A percentile compares a stretch with the other conserved stretches of the same genome.
Conservation (phyloP, 2,329 filamentous ascomycete species). For the Phaeophleospora eucalypticola region DNA sequence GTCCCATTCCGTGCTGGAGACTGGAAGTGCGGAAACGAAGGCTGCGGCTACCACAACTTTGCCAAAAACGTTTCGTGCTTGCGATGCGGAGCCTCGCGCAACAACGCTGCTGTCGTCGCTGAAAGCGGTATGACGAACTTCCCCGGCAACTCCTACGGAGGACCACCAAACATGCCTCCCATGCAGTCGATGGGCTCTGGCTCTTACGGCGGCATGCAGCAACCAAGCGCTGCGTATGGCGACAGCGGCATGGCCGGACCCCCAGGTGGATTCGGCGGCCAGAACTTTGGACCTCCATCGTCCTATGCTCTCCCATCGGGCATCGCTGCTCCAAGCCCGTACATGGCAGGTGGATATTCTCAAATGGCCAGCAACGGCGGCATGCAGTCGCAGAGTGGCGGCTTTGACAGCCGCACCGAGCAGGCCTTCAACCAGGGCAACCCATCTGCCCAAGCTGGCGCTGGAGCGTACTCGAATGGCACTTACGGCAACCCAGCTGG, state of each 20-base stretch:
- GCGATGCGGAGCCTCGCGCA: constrained; percentile 90
- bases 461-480: constrained; percentile 61
- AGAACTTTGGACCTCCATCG: constrained; percentile 84
- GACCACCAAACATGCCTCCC: constrained; percentile 79
- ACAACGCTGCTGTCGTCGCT: constrained; percentile 87
- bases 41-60: constrained; percentile 98
- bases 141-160: constrained; percentile 48
- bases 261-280: constrained; percentile 53
- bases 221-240: constrained; percentile 68
- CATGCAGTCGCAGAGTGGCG: constrained; percentile 65
- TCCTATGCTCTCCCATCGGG: constrained; percentile 86
- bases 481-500: constrained; percentile 45
- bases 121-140: constrained; percentile 67
- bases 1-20: constrained; percentile 98
- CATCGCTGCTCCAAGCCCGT: constrained; percentile 73
- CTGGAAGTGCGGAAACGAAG: constrained; percentile 98
- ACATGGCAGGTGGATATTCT: constrained; percentile 74
- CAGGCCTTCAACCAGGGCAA: constrained; percentile 81
- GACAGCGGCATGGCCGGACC: constrained; percentile 58
- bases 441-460: constrained; percentile 64
- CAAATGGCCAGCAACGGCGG: constrained; percentile 57
- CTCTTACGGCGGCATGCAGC: constrained; percentile 40
- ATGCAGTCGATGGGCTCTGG: constrained; percentile 27
- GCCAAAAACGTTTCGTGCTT: constrained; percentile 98
- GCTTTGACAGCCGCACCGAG: constrained; percentile 92